phyloP scores from a whole-genome alignment of 1,139 yeast species.

The Zygoascus meyerae region DNA sequence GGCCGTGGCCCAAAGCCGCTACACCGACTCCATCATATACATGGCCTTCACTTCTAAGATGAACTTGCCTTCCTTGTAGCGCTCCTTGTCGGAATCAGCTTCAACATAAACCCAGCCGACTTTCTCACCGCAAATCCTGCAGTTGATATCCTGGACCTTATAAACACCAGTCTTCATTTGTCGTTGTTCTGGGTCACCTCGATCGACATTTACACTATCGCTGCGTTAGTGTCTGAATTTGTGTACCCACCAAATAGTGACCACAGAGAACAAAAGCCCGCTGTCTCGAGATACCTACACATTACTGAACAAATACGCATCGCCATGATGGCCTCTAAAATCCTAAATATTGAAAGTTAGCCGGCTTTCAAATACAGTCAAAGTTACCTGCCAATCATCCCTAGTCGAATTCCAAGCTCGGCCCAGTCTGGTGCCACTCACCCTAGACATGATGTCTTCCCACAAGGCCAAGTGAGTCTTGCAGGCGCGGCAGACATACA shows the following conservation, averaged over 20 bases:
- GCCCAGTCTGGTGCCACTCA: conserved; percentile 16
- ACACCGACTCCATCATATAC: conserved; percentile 6
- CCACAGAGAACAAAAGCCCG: neutral
- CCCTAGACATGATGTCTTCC: conserved; percentile 35
- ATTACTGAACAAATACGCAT: conserved; percentile 36
- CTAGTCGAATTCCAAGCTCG: neutral
- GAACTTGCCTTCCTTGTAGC: conserved; percentile 72
- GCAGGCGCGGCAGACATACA: conserved; percentile 38
- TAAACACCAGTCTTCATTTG: conserved; percentile 69
- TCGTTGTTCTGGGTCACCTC: conserved; percentile 34
- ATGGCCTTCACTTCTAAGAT: conserved; percentile 52
- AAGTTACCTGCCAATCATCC: no score
- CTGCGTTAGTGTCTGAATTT: conserved; percentile 1
- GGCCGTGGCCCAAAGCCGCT: neutral
- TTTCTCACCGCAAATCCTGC: conserved; percentile 56
- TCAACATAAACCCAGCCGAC: conserved; percentile 78
- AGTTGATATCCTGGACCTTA: conserved; percentile 54
- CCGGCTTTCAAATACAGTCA: neutral
- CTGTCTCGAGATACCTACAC: conserved; percentile 28
- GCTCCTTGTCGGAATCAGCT: conserved; percentile 50
- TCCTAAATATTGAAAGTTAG: conserved; percentile 21
- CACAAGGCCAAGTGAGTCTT: conserved; percentile 35
- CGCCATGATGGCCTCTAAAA: conserved; percentile 39
- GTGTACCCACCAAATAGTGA: neutral
- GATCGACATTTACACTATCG: conserved; percentile 34